Evolutionary conservation across 306 rosid genomes (phyloP).

Genomic region (Gleditsia sinensis): DNA sequence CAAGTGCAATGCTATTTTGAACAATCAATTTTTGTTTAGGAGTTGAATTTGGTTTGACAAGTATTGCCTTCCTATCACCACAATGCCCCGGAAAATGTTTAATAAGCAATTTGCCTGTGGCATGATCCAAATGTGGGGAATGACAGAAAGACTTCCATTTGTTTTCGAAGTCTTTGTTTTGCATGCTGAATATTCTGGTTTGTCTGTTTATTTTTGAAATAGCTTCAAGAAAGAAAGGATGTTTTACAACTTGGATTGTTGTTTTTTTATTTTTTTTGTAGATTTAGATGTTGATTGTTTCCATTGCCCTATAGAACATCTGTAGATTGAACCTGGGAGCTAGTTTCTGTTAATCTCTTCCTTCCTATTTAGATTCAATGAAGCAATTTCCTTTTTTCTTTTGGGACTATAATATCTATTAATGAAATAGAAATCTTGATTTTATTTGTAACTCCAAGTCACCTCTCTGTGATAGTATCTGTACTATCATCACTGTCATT

Average conservation of each 20-base stretch:
- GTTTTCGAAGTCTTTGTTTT: background rate
- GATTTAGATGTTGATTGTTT: constrained; percentile 15
- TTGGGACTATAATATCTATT: background rate
- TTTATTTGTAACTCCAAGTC: background rate
- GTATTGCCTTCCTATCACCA: background rate
- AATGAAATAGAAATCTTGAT: background rate
- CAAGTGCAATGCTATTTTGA: constrained; percentile 8
- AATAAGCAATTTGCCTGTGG: background rate
- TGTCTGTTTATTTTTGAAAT: no score
- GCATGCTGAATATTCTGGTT: no score
- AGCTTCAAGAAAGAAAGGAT: no score
- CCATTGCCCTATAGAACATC: constrained; percentile 16
- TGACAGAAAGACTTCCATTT: background rate
- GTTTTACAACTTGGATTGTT: background rate
- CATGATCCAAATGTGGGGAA: background rate
- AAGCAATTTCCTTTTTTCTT: background rate
- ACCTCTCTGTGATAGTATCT: background rate
- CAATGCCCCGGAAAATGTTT: background rate
- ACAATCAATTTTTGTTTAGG: constrained; percentile 14
- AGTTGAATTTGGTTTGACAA: background rate
- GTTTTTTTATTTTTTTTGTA: constrained; percentile 1
- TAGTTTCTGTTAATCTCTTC: background rate
- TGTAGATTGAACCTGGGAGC: constrained; percentile 34
- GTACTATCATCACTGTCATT: background rate
- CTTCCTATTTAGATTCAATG: background rate